These are phyloP conservation scores for Castanopsis chinensis DNA, from an alignment of 306 rosid species.

Conservation along the genomic window DNA sequence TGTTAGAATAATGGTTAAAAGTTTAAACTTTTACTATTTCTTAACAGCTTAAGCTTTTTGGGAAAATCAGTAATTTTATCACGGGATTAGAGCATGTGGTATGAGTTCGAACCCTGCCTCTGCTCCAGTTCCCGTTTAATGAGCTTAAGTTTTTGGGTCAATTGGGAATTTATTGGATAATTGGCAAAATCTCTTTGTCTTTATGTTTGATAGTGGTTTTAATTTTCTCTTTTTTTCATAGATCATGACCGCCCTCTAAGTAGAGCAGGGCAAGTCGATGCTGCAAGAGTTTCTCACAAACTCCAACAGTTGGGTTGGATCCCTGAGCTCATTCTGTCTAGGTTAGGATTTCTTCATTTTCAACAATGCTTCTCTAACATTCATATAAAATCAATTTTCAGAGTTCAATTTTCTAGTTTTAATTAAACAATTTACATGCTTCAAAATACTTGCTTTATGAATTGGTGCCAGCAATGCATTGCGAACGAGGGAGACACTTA, in stretches of 20 bases:
- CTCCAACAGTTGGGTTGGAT: conserved; percentile 87
- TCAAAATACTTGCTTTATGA: conserved; percentile 19
- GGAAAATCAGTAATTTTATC: too few species aligned
- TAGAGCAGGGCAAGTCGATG: conserved; percentile 74
- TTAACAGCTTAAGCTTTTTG: too few species aligned
- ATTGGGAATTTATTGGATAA: too few species aligned
- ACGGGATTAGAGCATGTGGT: too few species aligned
- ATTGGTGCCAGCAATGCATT: conserved; percentile 66
- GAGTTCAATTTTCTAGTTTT: conserved; percentile 1
- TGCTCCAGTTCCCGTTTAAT: too few species aligned
- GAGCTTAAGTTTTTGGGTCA: too few species aligned
- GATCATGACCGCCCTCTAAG: conserved; percentile 97
- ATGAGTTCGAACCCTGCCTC: too few species aligned
- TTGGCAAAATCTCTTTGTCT: too few species aligned
- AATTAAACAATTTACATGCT: too few species aligned
- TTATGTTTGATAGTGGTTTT: background rate
- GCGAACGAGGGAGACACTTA: conserved; percentile 82
- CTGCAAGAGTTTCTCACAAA: conserved; percentile 60
- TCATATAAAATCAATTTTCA: conserved; percentile 7
- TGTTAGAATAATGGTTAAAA: too few species aligned
- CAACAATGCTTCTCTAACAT: background rate
- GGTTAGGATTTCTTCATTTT: conserved; percentile 47
- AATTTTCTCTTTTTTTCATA: conserved; percentile 14
- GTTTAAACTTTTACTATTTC: too few species aligned
- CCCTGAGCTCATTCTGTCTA: conserved; percentile 86